phyloP scores from a whole-genome alignment of 2,329 filamentous ascomycete species.

The Sporothrix euskadiensis region DNA sequence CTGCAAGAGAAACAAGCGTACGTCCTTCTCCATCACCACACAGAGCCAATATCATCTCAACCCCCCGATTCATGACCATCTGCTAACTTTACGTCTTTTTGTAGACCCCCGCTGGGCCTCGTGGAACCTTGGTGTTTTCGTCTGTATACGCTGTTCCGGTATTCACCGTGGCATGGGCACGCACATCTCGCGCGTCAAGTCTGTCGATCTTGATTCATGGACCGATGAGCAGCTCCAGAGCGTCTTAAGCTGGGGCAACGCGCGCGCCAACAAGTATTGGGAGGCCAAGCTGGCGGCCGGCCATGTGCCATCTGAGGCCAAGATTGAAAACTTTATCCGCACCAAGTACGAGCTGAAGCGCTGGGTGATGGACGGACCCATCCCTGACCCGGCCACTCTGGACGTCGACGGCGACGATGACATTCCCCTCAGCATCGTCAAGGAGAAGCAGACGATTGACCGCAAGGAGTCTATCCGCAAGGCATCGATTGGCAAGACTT shows the following conservation, averaged over 20 bases:
- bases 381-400: conserved; percentile 87
- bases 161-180: conserved; percentile 99
- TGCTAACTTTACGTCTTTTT: background rate
- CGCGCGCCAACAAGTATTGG: conserved; percentile 98
- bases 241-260: conserved; percentile 93
- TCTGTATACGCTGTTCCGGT: conserved; percentile 97
- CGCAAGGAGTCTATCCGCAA: conserved; percentile 62
- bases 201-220: conserved; percentile 96
- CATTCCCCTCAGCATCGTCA: conserved; percentile 62
- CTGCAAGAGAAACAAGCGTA: conserved; percentile 98
- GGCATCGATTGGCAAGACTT: conserved; percentile 51
- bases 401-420: conserved; percentile 86
- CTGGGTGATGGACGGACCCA: conserved; percentile 98
- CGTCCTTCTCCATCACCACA: conserved; percentile 39
- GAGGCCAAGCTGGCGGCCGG: conserved; percentile 89
- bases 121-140: conserved; percentile 96
- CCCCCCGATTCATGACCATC: background rate
- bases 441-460: conserved; percentile 66
- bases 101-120: conserved; percentile 98
- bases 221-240: conserved; percentile 97
- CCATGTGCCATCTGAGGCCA: conserved; percentile 91
- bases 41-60: background rate
- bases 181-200: conserved; percentile 97
- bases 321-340: conserved; percentile 99
- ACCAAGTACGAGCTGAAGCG: conserved; percentile 99